phyloP scores from a whole-genome alignment of 805 yeast species.

The Vanderwaltozyma yarrowii region DNA sequence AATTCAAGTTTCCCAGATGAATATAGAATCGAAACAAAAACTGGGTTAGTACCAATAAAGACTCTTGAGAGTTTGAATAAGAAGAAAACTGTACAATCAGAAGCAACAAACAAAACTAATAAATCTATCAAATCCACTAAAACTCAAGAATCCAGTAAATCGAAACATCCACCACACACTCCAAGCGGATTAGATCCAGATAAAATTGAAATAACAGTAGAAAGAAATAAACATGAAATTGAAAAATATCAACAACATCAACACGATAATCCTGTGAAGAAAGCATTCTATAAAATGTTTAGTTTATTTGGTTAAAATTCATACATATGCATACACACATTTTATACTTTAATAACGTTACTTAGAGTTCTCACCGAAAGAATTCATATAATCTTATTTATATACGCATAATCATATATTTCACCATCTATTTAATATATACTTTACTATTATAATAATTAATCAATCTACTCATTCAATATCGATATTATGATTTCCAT shows the following conservation, averaged over 20 bases:
- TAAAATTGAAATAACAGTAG: slow-evolving; percentile 24
- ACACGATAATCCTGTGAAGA: slow-evolving; percentile 14
- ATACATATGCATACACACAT: too few relatives aligned
- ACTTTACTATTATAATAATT: too few relatives aligned
- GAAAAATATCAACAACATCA: slow-evolving; percentile 20
- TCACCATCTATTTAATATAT: too few relatives aligned
- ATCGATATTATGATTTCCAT: too few relatives aligned
- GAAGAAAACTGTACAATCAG: background rate
- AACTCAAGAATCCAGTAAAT: background rate
- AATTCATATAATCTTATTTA: too few relatives aligned
- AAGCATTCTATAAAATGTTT: slow-evolving; percentile 19
- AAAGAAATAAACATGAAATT: slow-evolving; percentile 24
- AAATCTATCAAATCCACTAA: too few relatives aligned
- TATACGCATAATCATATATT: too few relatives aligned
- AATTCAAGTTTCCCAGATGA: slow-evolving; percentile 70
- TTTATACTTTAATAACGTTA: too few relatives aligned
- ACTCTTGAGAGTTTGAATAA: slow-evolving; percentile 33
- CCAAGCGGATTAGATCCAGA: slow-evolving; percentile 9
- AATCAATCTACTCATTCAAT: too few relatives aligned
- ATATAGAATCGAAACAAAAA: slow-evolving; percentile 74
- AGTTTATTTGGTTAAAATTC: too few relatives aligned
- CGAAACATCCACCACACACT: background rate
- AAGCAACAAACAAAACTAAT: background rate
- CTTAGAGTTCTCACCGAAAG: too few relatives aligned
- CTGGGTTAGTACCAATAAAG: slow-evolving; percentile 77